Evolutionary conservation across 768 basidiomycete species (phyloP), one percentile per base, ranked within the genome.

Genomic region (Baorangia bicolor): DNA sequence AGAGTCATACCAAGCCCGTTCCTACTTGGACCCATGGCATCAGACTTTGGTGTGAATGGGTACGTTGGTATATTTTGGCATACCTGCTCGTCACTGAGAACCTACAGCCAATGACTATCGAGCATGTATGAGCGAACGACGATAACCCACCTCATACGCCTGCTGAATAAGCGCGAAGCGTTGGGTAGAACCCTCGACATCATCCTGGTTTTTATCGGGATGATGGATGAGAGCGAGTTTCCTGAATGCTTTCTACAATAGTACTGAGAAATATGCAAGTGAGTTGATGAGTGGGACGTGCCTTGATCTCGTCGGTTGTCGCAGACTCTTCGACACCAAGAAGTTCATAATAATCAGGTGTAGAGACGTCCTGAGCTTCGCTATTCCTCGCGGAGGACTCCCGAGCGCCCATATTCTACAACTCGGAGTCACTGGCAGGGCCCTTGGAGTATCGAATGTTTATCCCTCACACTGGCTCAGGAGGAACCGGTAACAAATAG

Each of bases 1-100:
- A n/a, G 86, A 86, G 72, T 99, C 97, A 72, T 99, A 99, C 92
- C 94, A 99, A 41, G 97, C 94, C 63, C 97, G 80, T 79, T 98
- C 96, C 90, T 96, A 83, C 77, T 81, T 78, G 70, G 63, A 49
- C 44, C 43, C 38, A 58, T 31, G 42, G 41, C 53, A 57, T 67
- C 52, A 63, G 58, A 42, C 39, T 52, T 51, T 43, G 51, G 34
- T 27, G 53, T n/a, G 11, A 21, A 53, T 6, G 16, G 11, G n/a
- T 23, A 51, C 18, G 31, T 35, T 2, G 53, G 49, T 38, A 56
- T 59, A 55, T 41, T 46, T 41, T 11, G 31, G 59, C 83, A 73
- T 74, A 92, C 94, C 82, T 98, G 94, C 57, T 95, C 92, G 70
- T 98, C 96, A 63, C 92, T 93, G 40, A 98, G 79, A 44, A 96